Percentiles rank a stretch among this genome's conserved stretches.
Evolutionary conservation across 495 filamentous ascomycete species (phyloP).

Genomic region (Penicillium paxilli): DNA sequence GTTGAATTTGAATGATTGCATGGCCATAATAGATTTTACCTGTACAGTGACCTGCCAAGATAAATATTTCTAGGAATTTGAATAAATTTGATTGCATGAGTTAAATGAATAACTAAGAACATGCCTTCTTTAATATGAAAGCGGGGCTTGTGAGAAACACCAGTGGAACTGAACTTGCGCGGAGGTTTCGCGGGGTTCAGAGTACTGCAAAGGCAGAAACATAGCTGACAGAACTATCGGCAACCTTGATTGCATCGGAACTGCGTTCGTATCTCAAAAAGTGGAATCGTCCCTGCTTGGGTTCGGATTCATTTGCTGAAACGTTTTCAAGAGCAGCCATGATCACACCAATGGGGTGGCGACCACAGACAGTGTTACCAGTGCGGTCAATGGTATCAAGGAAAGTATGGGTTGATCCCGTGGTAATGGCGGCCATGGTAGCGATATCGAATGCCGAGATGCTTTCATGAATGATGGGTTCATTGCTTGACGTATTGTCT

Average conservation of each 20-base stretch:
- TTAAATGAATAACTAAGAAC: neutral
- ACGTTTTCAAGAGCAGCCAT: conserved; percentile 81
- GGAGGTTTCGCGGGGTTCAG: conserved; percentile 10
- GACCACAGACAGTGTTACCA: conserved; percentile 90
- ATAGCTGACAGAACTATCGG: conserved; percentile 94
- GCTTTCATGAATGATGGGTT: conserved; percentile 75
- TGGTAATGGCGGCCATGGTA: conserved; percentile 80
- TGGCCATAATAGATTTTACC: neutral
- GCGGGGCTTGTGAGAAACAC: too few species aligned
- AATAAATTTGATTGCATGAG: neutral
- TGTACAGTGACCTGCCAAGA: neutral
- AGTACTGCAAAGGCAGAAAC: conserved; percentile 52
- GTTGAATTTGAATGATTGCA: neutral
- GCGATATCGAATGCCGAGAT: conserved; percentile 78
- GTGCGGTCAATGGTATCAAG: conserved; percentile 67
- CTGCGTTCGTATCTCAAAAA: conserved; percentile 94
- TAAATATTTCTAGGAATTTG: neutral
- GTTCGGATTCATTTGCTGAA: conserved; percentile 21
- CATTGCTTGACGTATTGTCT: conserved; percentile 35
- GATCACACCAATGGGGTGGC: conserved; percentile 92
- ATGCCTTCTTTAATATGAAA: neutral
- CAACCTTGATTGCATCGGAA: conserved; percentile 64
- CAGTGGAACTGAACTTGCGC: neutral
- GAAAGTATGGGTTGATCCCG: conserved; percentile 69
- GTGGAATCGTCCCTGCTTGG: conserved; percentile 64